Percentiles rank a stretch among this genome's conserved stretches.
Conservation (phyloP, 805 yeast genomes). For the Saccharomycopsis vini region DNA sequence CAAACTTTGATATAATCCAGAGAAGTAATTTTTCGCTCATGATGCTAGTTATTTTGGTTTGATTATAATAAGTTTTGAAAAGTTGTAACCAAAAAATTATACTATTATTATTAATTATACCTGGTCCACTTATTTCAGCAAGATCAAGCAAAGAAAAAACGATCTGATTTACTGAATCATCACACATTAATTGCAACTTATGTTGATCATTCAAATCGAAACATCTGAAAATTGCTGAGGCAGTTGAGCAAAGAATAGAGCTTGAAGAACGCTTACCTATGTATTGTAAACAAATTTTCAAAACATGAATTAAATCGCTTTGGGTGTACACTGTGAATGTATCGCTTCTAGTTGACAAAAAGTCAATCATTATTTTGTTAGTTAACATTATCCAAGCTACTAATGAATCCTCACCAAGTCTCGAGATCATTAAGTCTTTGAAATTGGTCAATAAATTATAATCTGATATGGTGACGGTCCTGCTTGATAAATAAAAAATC, state of each 20-base stretch:
- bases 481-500: neutral
- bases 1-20: conserved; percentile 49
- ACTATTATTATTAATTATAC: conserved; percentile 35
- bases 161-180: conserved; percentile 33
- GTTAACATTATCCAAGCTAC: conserved; percentile 3
- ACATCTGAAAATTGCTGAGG: conserved; percentile 20
- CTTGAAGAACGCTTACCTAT: conserved; percentile 23
- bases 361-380: conserved; percentile 1
- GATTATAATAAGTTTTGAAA: conserved; percentile 26
- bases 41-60: conserved; percentile 26
- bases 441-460: neutral
- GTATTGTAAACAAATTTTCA: conserved; percentile 29
- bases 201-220: neutral
- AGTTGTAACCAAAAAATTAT: conserved; percentile 46
- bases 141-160: conserved; percentile 43
- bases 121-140: conserved; percentile 57
- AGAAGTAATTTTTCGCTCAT: conserved; percentile 30
- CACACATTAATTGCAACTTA: conserved; percentile 7
- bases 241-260: conserved; percentile 23
- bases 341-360: neutral
- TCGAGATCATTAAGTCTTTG: neutral
- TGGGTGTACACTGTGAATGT: no score
- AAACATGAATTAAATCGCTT: conserved; percentile 17
- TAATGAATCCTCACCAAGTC: neutral
- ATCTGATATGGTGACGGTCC: neutral